phyloP scores from a whole-genome alignment of 2,329 filamentous ascomycete species.

The Phoma sp. region DNA sequence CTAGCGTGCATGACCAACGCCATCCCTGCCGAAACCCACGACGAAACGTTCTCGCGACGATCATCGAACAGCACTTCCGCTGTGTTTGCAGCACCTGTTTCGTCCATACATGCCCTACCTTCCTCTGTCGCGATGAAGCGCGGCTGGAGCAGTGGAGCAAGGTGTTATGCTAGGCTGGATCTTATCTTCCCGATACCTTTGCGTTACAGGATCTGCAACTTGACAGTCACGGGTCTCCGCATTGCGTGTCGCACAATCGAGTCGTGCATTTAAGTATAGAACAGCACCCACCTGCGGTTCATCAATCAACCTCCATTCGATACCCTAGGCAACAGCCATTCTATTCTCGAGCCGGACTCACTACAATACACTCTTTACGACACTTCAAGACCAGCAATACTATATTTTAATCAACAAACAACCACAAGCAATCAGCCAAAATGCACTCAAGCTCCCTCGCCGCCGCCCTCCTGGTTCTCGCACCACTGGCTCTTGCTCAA shows the following conservation, averaged over 20 bases:
- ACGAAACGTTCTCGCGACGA: conserved; percentile 27
- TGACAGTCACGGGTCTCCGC: conserved; percentile 8
- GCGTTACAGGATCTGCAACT: conserved; percentile 8
- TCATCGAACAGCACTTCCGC: conserved; percentile 27
- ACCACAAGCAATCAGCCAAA: not conserved
- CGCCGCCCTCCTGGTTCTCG: conserved; percentile 14
- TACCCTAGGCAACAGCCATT: conserved; percentile 8
- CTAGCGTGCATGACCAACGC: conserved; percentile 10
- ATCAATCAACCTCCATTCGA: conserved; percentile 6
- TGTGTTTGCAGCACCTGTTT: conserved; percentile 7
- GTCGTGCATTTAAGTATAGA: conserved; percentile 5
- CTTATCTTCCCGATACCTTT: conserved; percentile 7
- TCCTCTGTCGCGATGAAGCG: not conserved
- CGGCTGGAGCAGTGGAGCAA: conserved; percentile 2
- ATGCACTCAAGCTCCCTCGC: conserved; percentile 15
- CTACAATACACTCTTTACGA: conserved; percentile 20
- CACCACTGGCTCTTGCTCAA: conserved; percentile 14
- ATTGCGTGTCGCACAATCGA: conserved; percentile 6
- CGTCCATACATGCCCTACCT: not conserved
- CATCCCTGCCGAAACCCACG: conserved; percentile 14
- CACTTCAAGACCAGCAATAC: conserved; percentile 1
- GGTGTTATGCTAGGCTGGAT: conserved; percentile 6
- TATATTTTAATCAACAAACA: not conserved
- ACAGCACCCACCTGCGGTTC: not conserved
- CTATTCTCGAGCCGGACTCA: conserved; percentile 25